Percentiles rank a stretch among this genome's conserved stretches.
phyloP scores from a whole-genome alignment of 176 grass and related monocot genomes.

The sorghum (Sorghum bicolor) region DNA sequence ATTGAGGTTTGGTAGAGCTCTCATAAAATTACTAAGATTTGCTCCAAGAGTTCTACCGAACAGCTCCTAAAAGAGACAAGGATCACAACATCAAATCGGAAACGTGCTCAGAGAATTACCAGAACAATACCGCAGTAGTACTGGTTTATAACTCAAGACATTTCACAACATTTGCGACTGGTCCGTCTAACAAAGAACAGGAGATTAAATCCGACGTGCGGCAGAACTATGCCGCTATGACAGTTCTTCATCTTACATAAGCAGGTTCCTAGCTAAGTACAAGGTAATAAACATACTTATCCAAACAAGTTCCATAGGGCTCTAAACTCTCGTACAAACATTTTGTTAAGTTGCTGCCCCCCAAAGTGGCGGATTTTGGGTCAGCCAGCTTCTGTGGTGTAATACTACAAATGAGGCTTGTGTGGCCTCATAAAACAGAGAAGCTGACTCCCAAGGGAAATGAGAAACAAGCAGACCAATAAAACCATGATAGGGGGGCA shows the following conservation, averaged over 20 bases:
- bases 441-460: conserved; percentile 4
- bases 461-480: background rate
- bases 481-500: conserved; percentile 9
- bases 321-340: conserved; percentile 23
- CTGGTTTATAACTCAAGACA: background rate
- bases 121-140: background rate
- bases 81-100: background rate
- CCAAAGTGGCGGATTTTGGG: conserved; percentile 8
- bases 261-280: conserved; percentile 34
- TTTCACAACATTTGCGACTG: background rate
- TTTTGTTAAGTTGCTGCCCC: conserved; percentile 17
- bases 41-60: too few relatives aligned
- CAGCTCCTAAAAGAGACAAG: too few relatives aligned
- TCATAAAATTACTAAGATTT: background rate
- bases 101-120: background rate
- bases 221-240: background rate
- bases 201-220: background rate
- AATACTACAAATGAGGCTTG: conserved; percentile 24
- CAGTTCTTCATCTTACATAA: conserved; percentile 29
- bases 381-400: background rate
- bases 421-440: conserved; percentile 10
- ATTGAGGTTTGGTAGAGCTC: background rate
- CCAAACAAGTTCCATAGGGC: background rate
- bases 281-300: conserved; percentile 6
- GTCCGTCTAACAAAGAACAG: background rate